Evolutionary conservation across 2,329 filamentous ascomycete genomes (phyloP).

Genomic region (Nannizzia gypsea): DNA sequence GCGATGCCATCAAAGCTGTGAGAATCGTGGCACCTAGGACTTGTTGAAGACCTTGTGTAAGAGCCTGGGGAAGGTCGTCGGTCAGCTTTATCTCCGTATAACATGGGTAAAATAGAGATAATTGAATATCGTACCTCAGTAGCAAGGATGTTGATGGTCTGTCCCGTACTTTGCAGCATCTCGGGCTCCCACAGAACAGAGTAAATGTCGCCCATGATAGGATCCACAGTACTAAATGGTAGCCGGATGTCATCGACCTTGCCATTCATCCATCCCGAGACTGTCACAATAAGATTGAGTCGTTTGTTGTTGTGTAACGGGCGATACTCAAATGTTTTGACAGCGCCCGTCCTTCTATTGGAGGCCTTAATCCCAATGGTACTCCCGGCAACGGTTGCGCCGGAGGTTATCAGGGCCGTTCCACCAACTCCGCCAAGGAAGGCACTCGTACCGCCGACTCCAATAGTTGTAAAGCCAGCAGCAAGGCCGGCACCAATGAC

Average conservation of each 20-base stretch:
- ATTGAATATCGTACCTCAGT: conserved; percentile 60
- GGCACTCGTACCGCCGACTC: conserved; percentile 72
- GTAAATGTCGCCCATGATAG: conserved; percentile 96
- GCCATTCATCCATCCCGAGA: conserved; percentile 97
- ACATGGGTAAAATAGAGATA: background rate
- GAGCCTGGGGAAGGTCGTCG: conserved; percentile 47
- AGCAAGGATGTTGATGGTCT: conserved; percentile 94
- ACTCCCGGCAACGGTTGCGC: conserved; percentile 73
- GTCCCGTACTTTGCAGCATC: conserved; percentile 94
- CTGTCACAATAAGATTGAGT: conserved; percentile 86
- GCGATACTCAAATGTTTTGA: conserved; percentile 93
- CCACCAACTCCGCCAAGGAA: conserved; percentile 89
- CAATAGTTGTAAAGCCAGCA: conserved; percentile 89
- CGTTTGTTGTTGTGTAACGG: conserved; percentile 96
- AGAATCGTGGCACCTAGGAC: conserved; percentile 83
- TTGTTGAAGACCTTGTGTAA: conserved; percentile 93
- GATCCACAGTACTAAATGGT: conserved; percentile 91
- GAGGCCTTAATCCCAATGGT: conserved; percentile 78
- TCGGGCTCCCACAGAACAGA: conserved; percentile 96
- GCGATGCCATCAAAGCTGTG: conserved; percentile 76
- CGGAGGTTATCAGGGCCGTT: conserved; percentile 85
- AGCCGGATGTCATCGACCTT: conserved; percentile 93
- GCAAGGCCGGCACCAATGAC: conserved; percentile 89
- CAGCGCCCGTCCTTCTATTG: conserved; percentile 75
- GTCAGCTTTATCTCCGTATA: background rate